Base-by-base conservation (phyloP, 305 asterid species). In the Fraxinus floribunda region DNA sequence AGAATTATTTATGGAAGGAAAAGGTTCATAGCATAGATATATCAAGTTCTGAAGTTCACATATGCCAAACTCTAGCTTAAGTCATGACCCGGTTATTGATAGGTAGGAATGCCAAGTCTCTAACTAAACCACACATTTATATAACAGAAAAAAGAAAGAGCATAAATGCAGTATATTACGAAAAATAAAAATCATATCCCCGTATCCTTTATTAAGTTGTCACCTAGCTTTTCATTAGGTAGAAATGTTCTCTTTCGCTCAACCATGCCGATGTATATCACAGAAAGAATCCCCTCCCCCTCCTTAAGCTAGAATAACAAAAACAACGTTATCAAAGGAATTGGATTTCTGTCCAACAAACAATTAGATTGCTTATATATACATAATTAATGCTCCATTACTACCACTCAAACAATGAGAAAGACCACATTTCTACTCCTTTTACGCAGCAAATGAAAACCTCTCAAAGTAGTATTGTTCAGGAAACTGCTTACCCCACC, bases 401-500 rank as follows among this genome's bases (percentile, higher is more conserved):
- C 18, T 70, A 30, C 38, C 44, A 34, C 55, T 66, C 72, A 62
- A 36, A 38, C 62, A 22, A 52, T 55, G 52, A 66, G 85, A 71
- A 71, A 77, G 15, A 60, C 11, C 39, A 70, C 20, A 6, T 4
- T 32, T 38, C 55, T 77, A 72, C 46, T 85, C 73, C 16, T 9
- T 44, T 34, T 39, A 74, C 30, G 22, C 16, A 70, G 83, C 81
- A 64, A 81, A 13, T 15, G 77, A 26, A 80, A 75, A 85, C 26
- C 76, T 39, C 36, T 60, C 1, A 41, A 79, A 52, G 41, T 70
- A 22, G 75, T 20, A 70, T 46, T 74, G 78, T 80, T 68, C 80
- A 32, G 71, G 39, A 83, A 87, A 78, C 81, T 79, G 88, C 98
- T 89, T 89, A 97, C 99, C 99, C 99, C 88, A 97, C 99, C 99